These are phyloP conservation scores for Sphagnum tenellum DNA, from an alignment of 225 moss, liverwort and hornwort genomes.

Conservation along the genomic window DNA sequence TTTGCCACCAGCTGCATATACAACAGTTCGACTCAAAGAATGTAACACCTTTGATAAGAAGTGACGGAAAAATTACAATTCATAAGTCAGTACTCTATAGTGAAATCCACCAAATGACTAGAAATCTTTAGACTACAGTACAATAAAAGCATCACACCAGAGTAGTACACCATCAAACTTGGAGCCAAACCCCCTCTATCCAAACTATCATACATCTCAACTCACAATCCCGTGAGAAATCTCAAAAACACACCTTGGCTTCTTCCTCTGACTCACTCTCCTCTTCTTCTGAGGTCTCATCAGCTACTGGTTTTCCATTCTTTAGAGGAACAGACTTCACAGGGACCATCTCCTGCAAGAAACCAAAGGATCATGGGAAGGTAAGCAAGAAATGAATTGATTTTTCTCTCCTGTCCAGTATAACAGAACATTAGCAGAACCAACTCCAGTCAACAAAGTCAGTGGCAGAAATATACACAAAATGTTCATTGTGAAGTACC, in stretches of 20 bases:
- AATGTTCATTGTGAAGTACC: background rate
- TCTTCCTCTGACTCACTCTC: slow-evolving; percentile 30
- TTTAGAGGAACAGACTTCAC: slow-evolving; percentile 14
- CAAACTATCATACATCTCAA: background rate
- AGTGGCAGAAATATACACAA: no score
- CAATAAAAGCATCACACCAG: no score
- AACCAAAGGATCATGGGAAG: no score
- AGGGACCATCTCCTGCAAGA: slow-evolving; percentile 14
- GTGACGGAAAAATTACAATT: no score
- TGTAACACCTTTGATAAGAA: no score
- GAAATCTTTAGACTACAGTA: no score
- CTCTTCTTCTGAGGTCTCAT: slow-evolving; percentile 31
- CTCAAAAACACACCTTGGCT: slow-evolving; percentile 17
- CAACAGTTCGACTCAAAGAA: background rate
- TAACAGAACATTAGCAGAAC: no score
- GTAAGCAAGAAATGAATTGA: no score
- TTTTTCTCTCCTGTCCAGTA: no score
- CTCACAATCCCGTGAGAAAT: background rate
- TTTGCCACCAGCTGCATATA: slow-evolving; percentile 21
- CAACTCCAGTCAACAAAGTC: no score
- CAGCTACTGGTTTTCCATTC: slow-evolving; percentile 20
- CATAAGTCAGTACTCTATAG: no score
- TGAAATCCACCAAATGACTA: no score
- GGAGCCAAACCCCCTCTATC: background rate
- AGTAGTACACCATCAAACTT: background rate